These are phyloP conservation scores for Leishmania guyanensis DNA, from an alignment of 208 protist genomes.

Conservation along the genomic window DNA sequence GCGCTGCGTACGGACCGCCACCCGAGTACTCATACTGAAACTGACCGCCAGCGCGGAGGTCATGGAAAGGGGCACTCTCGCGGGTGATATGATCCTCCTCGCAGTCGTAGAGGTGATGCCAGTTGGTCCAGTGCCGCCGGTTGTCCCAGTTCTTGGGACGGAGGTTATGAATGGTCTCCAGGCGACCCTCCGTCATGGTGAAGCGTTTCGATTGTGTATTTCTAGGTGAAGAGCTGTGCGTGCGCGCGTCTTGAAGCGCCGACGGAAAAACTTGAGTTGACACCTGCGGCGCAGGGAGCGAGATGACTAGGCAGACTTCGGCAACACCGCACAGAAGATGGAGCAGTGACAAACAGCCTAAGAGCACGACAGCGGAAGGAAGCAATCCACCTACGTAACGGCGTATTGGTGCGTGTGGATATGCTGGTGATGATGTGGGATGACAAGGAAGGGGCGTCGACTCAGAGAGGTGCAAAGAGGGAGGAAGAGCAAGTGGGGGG, in stretches of 20 bases:
- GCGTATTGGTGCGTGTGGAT: not conserved
- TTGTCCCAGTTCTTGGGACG: conserved; percentile 91
- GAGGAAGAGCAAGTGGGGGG: not conserved
- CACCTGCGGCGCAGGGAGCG: not conserved
- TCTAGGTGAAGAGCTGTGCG: not conserved
- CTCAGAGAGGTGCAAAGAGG: not conserved
- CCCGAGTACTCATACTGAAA: conserved; percentile 90
- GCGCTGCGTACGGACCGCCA: conserved; percentile 56
- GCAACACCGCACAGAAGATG: not conserved
- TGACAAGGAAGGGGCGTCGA: not conserved
- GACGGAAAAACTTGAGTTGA: not conserved
- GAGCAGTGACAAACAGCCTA: not conserved
- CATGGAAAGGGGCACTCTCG: conserved; percentile 89
- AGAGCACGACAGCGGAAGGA: not conserved
- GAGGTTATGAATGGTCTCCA: conserved; percentile 90
- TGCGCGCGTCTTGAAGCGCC: not conserved
- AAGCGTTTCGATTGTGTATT: not conserved
- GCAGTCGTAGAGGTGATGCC: conserved; percentile 91
- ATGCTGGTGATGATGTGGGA: not conserved
- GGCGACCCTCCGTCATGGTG: conserved; percentile 87
- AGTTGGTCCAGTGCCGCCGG: conserved; percentile 91
- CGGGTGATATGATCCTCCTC: conserved; percentile 84
- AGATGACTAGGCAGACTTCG: not conserved
- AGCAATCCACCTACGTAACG: not conserved
- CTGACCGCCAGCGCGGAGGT: conserved; percentile 86